Conservation (phyloP, 176 grass and related monocot species). For the Oryza australiensis region DNA sequence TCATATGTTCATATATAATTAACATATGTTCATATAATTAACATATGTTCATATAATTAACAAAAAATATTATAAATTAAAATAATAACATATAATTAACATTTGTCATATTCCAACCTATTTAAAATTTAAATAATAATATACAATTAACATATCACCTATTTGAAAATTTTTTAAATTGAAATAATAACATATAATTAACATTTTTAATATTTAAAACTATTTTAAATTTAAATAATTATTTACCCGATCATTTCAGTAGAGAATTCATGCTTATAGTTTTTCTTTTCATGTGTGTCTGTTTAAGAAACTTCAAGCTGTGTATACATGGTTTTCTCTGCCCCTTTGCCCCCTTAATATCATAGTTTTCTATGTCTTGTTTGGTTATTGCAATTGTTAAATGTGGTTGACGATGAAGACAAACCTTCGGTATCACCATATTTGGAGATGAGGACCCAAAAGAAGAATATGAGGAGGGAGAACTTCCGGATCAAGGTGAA, state of each 20-base stretch:
- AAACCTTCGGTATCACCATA: conserved; percentile 94
- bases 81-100: too few species aligned
- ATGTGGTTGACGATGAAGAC: conserved; percentile 73
- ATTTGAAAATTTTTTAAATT: too few species aligned
- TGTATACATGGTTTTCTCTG: not conserved
- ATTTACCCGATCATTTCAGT: not conserved
- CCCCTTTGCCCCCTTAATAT: not conserved
- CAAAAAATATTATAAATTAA: too few species aligned
- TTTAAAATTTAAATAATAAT: too few species aligned
- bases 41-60: too few species aligned
- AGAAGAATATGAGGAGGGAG: conserved; percentile 70
- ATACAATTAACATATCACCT: too few species aligned
- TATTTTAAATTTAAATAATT: too few species aligned
- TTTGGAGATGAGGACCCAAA: conserved; percentile 64
- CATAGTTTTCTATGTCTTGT: conserved; percentile 23
- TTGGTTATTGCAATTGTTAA: conserved; percentile 34
- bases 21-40: too few species aligned
- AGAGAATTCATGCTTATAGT: not conserved
- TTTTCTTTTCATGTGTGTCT: not conserved
- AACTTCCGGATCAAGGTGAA: conserved; percentile 59
- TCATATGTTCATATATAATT: too few species aligned
- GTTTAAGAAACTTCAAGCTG: not conserved
- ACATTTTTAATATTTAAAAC: too few species aligned
- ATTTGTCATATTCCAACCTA: too few species aligned
- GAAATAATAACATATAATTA: too few species aligned